These are phyloP conservation scores for Beta lomatogona DNA, from an alignment of 179 eudicot genomes.

Conservation along the genomic window DNA sequence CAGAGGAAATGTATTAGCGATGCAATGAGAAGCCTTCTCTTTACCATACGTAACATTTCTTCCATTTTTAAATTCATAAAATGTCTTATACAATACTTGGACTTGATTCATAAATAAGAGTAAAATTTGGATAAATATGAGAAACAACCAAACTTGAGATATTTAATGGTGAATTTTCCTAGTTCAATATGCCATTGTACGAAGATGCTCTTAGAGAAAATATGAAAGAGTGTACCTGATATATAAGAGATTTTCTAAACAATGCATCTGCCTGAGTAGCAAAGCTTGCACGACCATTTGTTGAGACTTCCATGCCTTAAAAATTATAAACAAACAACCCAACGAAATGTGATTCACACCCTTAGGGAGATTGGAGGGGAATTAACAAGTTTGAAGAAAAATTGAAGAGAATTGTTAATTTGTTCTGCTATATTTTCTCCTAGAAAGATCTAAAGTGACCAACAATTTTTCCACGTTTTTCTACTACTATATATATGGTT, in stretches of 20 bases:
- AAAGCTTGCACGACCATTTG: slow-evolving; percentile 39
- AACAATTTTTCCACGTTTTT: too few relatives aligned
- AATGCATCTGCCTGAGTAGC: slow-evolving; percentile 70
- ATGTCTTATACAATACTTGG: too few relatives aligned
- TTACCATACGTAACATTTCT: too few relatives aligned
- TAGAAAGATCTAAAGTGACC: neutral
- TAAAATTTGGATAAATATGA: too few relatives aligned
- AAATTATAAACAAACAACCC: neutral
- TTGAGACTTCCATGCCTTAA: slow-evolving; percentile 7
- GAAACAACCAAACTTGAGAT: too few relatives aligned
- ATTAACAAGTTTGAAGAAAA: neutral
- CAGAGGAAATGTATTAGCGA: too few relatives aligned
- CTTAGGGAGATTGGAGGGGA: neutral
- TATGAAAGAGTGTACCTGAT: slow-evolving; percentile 43
- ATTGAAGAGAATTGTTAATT: neutral
- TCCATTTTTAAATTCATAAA: too few relatives aligned
- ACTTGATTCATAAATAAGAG: too few relatives aligned
- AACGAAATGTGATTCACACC: neutral
- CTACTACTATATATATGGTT: too few relatives aligned
- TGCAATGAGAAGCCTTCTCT: too few relatives aligned
- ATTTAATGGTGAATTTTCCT: too few relatives aligned
- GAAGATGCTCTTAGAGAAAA: neutral
- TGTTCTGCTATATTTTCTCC: neutral
- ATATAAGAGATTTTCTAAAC: slow-evolving; percentile 62
- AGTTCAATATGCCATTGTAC: too few relatives aligned